Evolutionary conservation across 768 basidiomycete genomes (phyloP).

Genomic region (Pisolithus sp.): DNA sequence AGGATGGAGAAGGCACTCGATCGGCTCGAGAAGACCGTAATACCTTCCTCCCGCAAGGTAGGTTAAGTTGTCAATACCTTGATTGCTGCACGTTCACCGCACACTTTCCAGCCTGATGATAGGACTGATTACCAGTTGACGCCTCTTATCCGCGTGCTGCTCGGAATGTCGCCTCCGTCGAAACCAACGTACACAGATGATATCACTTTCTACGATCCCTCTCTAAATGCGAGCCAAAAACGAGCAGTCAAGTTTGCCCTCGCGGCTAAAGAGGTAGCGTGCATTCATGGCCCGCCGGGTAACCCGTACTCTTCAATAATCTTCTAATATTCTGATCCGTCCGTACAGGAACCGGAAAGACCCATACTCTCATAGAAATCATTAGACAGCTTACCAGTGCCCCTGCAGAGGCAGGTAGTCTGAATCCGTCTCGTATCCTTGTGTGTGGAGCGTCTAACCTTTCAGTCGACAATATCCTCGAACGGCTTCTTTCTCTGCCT

Average conservation of each 20-base stretch:
- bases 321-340: not conserved
- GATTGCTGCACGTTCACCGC: not conserved
- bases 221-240: conserved; percentile 79
- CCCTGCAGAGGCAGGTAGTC: conserved; percentile 27
- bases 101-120: conserved; percentile 28
- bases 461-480: conserved; percentile 92
- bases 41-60: conserved; percentile 22
- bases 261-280: conserved; percentile 73
- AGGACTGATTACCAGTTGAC: conserved; percentile 40
- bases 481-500: conserved; percentile 68
- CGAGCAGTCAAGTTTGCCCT: conserved; percentile 81
- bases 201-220: conserved; percentile 65
- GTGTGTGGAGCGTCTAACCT: conserved; percentile 94
- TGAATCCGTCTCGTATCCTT: conserved; percentile 57
- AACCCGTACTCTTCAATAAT: not conserved
- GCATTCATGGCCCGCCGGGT: conserved; percentile 98
- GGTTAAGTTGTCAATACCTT: not conserved
- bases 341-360: conserved; percentile 79
- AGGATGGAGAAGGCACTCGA: conserved; percentile 87
- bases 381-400: conserved; percentile 73
- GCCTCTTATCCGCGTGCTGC: conserved; percentile 58
- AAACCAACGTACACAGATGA: conserved; percentile 29
- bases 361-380: conserved; percentile 90
- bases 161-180: conserved; percentile 55
- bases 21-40: conserved; percentile 46